Conservation (phyloP, 2,329 filamentous ascomycete species). For the Cordyceps cicadae region DNA sequence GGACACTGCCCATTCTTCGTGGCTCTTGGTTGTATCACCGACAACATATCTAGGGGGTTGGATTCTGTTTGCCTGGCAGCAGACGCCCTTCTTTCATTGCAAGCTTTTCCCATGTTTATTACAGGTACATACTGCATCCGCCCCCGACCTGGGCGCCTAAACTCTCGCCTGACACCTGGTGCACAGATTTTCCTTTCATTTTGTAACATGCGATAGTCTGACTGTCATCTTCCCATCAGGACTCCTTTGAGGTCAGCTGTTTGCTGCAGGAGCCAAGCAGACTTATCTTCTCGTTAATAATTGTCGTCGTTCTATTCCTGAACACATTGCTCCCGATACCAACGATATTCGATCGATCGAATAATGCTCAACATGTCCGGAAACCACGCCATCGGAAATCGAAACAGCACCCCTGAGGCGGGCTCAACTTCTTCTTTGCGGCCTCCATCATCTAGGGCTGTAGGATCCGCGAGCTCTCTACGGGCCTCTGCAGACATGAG, state of each 20-base stretch:
- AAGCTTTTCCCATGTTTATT: constrained; percentile 19
- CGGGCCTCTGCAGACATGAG: constrained; percentile 96
- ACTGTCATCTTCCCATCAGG: constrained; percentile 23
- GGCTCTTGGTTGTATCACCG: constrained; percentile 9
- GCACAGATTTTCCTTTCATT: constrained; percentile 18
- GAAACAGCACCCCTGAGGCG: constrained; percentile 94
- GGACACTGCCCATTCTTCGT: constrained; percentile 4
- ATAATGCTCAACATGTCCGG: constrained; percentile 58
- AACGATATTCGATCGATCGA: constrained; percentile 11
- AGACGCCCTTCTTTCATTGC: constrained; percentile 27
- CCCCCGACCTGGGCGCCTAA: not conserved
- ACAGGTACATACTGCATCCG: constrained; percentile 19
- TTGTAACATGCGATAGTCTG: constrained; percentile 27
- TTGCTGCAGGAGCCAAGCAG: constrained; percentile 61
- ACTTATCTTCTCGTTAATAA: constrained; percentile 18
- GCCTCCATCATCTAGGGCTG: constrained; percentile 68
- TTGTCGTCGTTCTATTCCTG: constrained; percentile 17
- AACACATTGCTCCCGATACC: constrained; percentile 12
- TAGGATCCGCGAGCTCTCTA: constrained; percentile 75
- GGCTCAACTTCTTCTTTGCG: constrained; percentile 74
- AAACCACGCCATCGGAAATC: constrained; percentile 66
- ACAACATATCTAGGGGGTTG: constrained; percentile 14
- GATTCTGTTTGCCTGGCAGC: constrained; percentile 30
- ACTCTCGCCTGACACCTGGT: constrained; percentile 16
- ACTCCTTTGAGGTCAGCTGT: constrained; percentile 77